Conservation (phyloP, 2,329 filamentous ascomycete species). For the Macroventuria anomochaeta region DNA sequence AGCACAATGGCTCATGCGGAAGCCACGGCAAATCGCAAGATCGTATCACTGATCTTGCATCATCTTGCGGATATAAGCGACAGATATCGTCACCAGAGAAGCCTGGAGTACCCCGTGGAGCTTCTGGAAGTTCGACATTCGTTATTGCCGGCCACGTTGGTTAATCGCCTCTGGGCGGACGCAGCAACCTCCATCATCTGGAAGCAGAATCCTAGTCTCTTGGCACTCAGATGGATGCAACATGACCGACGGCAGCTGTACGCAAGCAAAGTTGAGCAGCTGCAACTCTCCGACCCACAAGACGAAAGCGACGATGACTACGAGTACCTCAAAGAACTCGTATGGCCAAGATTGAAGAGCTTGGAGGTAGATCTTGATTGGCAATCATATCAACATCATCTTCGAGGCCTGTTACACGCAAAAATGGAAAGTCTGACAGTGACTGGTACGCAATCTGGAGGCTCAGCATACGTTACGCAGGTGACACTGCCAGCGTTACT, state of each 20-base stretch:
- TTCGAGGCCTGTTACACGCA: conserved; percentile 33
- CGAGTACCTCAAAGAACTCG: conserved; percentile 33
- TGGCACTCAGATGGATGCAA: conserved; percentile 32
- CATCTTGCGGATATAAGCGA: conserved; percentile 43
- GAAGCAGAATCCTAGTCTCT: conserved; percentile 41
- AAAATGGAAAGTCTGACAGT: conserved; percentile 37
- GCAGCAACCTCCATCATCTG: conserved; percentile 42
- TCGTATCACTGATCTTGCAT: conserved; percentile 36
- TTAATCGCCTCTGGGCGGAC: conserved; percentile 45
- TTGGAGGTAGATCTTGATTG: conserved; percentile 43
- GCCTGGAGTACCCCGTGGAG: conserved; percentile 42
- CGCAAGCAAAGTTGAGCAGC: conserved; percentile 38
- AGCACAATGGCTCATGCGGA: conserved; percentile 33
- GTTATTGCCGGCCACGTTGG: conserved; percentile 39
- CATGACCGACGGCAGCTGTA: conserved; percentile 37
- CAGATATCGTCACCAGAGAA: conserved; percentile 38
- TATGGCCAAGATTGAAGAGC: conserved; percentile 39
- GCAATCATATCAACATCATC: conserved; percentile 24
- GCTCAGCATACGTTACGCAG: conserved; percentile 30
- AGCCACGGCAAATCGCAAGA: conserved; percentile 32
- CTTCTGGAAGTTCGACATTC: conserved; percentile 45
- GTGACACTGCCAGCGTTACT: conserved; percentile 33
- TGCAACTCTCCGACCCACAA: conserved; percentile 32
- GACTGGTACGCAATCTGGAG: conserved; percentile 32
- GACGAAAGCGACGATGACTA: conserved; percentile 22